These are phyloP conservation scores for Fusarium circinatum DNA, from an alignment of 2,329 filamentous ascomycete genomes.

Conservation along the genomic window DNA sequence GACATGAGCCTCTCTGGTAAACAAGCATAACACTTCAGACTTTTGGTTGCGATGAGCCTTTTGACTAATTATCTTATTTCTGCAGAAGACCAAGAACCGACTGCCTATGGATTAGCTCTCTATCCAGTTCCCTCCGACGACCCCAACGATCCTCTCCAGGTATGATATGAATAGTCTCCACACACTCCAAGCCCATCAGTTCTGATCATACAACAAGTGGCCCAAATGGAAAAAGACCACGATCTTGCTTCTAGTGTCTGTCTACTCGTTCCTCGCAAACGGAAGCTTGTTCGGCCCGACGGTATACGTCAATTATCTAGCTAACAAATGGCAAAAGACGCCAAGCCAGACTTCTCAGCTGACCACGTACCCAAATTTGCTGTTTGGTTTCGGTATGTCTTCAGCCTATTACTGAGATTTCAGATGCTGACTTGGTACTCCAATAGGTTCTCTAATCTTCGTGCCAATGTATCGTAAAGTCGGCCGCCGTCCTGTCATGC, in stretches of 20 bases:
- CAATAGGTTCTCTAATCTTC: neutral
- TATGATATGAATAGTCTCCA: too few relatives aligned
- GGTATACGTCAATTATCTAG: neutral
- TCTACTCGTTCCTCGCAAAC: neutral
- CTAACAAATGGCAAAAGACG: neutral
- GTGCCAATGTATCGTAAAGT: neutral
- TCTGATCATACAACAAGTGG: neutral
- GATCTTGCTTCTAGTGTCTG: neutral
- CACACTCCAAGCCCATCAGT: too few relatives aligned
- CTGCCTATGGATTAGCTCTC: neutral
- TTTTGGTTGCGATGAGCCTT: neutral
- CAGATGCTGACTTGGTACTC: neutral
- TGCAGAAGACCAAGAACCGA: neutral
- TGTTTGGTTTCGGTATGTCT: neutral
- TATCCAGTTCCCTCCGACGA: neutral
- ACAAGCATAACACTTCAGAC: neutral
- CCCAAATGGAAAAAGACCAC: neutral
- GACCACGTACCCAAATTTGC: neutral
- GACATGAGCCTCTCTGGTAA: neutral
- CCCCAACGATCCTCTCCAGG: neutral
- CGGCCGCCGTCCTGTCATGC: neutral
- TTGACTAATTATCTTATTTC: too few relatives aligned
- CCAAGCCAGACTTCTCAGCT: neutral
- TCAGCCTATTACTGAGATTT: neutral
- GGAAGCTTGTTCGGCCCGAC: neutral